These are phyloP conservation scores for Lactarius trivialis DNA, from an alignment of 768 basidiomycete species.

Conservation along the genomic window DNA sequence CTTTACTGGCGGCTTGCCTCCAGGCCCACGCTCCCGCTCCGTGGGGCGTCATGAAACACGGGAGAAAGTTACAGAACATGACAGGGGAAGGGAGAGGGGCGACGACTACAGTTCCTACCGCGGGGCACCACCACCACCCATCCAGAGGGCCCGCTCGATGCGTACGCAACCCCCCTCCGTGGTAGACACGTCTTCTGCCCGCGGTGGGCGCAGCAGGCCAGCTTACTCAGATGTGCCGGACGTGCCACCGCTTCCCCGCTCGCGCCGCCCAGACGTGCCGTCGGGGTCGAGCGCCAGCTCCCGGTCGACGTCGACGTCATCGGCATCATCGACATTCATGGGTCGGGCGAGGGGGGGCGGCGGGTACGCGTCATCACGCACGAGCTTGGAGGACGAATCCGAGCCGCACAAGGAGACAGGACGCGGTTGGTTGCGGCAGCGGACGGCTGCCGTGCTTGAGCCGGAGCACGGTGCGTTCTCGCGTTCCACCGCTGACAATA, in stretches of 20 bases:
- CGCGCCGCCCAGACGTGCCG: conserved; percentile 9
- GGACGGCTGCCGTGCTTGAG: background rate
- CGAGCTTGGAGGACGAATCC: conserved; percentile 39
- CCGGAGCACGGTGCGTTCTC: conserved; percentile 1
- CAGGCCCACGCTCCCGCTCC: conserved; percentile 36
- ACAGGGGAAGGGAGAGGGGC: conserved; percentile 10
- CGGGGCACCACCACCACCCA: conserved; percentile 15
- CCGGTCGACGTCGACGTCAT: conserved; percentile 26
- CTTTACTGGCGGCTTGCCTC: conserved; percentile 33
- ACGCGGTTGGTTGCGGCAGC: conserved; percentile 3
- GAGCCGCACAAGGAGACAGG: conserved; percentile 10
- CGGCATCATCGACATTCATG: conserved; percentile 31
- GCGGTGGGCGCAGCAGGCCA: background rate
- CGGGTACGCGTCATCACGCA: conserved; percentile 37
- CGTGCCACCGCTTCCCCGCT: conserved; percentile 23
- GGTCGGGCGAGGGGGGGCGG: conserved; percentile 30
- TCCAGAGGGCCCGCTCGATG: conserved; percentile 17
- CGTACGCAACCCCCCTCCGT: conserved; percentile 27
- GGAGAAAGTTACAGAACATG: background rate
- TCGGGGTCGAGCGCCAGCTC: conserved; percentile 25
- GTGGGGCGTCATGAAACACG: conserved; percentile 23
- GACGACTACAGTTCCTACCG: conserved; percentile 16
- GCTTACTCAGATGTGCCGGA: background rate
- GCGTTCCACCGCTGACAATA: background rate
- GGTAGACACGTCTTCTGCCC: conserved; percentile 14